phyloP scores from a whole-genome alignment of 73 alveolate species.

The Paramecium octaurelia region DNA sequence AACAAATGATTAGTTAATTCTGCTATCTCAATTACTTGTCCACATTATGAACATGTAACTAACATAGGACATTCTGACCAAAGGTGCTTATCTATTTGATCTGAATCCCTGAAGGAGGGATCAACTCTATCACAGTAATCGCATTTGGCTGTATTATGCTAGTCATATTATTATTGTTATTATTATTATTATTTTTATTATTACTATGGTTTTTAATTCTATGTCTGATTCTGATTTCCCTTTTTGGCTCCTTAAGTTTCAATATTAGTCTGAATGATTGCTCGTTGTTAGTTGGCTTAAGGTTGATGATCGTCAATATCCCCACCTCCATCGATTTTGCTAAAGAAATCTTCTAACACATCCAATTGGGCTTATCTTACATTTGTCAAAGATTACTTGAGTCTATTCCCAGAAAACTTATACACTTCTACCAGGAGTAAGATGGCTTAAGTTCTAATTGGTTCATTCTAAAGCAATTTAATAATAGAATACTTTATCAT shows the following conservation, averaged over 20 bases:
- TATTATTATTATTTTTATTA: constrained; percentile 51
- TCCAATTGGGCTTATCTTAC: constrained; percentile 90
- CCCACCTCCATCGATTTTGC: constrained; percentile 80
- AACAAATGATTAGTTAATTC: constrained; percentile 79
- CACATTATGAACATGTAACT: constrained; percentile 82
- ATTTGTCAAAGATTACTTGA: constrained; percentile 70
- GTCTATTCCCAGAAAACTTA: constrained; percentile 84
- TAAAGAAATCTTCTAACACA: constrained; percentile 78
- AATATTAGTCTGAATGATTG: constrained; percentile 60
- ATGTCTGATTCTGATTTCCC: neutral
- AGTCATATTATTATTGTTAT: constrained; percentile 48
- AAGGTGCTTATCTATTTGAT: constrained; percentile 84
- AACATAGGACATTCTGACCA: constrained; percentile 93
- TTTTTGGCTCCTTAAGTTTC: constrained; percentile 59
- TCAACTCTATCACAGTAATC: constrained; percentile 81
- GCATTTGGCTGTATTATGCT: constrained; percentile 71
- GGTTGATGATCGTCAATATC: neutral
- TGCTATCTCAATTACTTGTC: constrained; percentile 85
- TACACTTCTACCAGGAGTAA: constrained; percentile 79
- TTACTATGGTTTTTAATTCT: neutral
- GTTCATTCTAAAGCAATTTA: constrained; percentile 75
- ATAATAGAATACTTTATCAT: constrained; percentile 37
- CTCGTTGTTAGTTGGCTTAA: neutral
- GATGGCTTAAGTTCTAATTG: constrained; percentile 87
- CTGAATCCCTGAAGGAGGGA: constrained; percentile 77